Evolutionary conservation across 371 early-diverging fungal genomes (phyloP), one percentile per base, ranked within the genome.

Genomic region (Mucor piriformis): DNA sequence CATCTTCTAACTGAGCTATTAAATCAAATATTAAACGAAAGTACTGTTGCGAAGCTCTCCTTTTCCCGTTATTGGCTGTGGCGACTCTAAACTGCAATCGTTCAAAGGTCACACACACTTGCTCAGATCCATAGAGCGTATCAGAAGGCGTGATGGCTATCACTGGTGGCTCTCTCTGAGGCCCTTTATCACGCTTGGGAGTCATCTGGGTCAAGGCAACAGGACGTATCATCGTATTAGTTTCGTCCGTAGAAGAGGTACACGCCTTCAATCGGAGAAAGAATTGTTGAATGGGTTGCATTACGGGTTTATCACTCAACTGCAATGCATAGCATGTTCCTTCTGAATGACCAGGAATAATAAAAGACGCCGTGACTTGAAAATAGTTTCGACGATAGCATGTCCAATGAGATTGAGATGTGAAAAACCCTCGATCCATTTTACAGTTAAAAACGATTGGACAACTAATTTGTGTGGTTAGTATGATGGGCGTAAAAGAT

Each of bases 381-480:
- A 93, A 92, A 67, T 93, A 94, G 61, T 94, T 94, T 61, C 94
- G 82, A 27, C 94, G 86, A 68, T 94, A 94, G 63, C 94, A 93
- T 0, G 92, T 91, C 95, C 94, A 95, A 57, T 83, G 83, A 49
- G 79, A 83, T 27, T 86, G 76, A 21, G 86, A 83, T 3, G 86
- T 83, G 57, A 87, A 67, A 65, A 88, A 91, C 0, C 92, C 92
- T 50, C 84, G 77, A 59, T 89, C 90, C 57, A 90, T 74, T 46
- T 83, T 85, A 50, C 84, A 84, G 29, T 82, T 70, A 21, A 88
- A 67, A 13, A 70, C 66, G 42, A 81, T 43, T 24, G 75, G 72
- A 53, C 63, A 72, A 23, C 79, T 76, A 57, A 42, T 37, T 24
- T 29, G 16, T 18, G 33, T 33, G 24, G 38, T 11, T 47, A 34